These are phyloP conservation scores for Marsdenia floribunda DNA, from an alignment of 257 asterid species.

Conservation along the genomic window DNA sequence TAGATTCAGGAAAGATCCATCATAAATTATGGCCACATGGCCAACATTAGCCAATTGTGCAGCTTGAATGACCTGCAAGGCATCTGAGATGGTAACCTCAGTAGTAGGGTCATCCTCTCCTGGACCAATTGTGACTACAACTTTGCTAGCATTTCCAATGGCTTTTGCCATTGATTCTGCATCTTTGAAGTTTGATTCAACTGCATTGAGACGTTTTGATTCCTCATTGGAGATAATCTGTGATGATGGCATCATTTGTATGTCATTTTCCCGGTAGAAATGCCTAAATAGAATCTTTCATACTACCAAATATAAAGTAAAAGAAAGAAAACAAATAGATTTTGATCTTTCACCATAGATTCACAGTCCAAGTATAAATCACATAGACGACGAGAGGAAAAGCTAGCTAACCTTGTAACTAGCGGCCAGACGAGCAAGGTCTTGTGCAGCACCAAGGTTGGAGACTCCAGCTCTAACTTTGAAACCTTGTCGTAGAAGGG, in stretches of 20 bases:
- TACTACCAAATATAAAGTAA: neutral
- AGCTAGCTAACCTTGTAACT: constrained; percentile 51
- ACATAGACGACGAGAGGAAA: neutral
- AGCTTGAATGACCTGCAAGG: constrained; percentile 73
- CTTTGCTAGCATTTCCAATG: constrained; percentile 90
- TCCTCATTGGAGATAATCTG: constrained; percentile 77
- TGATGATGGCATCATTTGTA: neutral
- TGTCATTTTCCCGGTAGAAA: neutral
- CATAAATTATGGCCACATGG: constrained; percentile 77
- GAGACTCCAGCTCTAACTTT: constrained; percentile 94
- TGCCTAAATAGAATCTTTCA: constrained; percentile 5
- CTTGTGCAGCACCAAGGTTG: constrained; percentile 83
- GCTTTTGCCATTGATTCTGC: constrained; percentile 85
- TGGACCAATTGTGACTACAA: constrained; percentile 75
- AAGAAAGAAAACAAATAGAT: neutral
- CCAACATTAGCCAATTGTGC: constrained; percentile 80
- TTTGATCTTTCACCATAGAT: neutral
- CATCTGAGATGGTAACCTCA: constrained; percentile 61
- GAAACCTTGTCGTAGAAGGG: constrained; percentile 73
- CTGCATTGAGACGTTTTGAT: constrained; percentile 70
- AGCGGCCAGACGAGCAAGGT: constrained; percentile 76
- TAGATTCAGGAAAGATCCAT: constrained; percentile 35
- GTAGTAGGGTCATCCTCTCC: constrained; percentile 63
- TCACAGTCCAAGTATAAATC: neutral
- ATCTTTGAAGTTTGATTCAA: constrained; percentile 59